Evolutionary conservation across 2,329 filamentous ascomycete species (phyloP).

Genomic region (Endoconidiophora laricicola): DNA sequence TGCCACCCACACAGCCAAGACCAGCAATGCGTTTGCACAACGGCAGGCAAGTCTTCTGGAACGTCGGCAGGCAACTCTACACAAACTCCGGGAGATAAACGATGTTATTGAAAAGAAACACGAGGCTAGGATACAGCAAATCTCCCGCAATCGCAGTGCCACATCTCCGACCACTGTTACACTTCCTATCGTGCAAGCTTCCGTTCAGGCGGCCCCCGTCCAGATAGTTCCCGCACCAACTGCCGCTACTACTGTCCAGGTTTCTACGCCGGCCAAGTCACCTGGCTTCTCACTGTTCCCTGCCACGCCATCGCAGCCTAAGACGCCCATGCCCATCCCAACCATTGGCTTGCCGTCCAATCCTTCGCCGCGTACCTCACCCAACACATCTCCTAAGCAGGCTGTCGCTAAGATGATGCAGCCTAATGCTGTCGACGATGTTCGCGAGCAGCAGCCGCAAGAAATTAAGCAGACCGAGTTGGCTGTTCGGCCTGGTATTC

Average conservation of each 20-base stretch:
- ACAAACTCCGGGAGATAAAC: constrained; percentile 38
- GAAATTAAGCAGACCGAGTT: constrained; percentile 4
- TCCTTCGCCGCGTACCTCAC: constrained; percentile 1
- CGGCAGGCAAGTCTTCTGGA: constrained; percentile 29
- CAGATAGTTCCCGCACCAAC: neutral
- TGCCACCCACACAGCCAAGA: neutral
- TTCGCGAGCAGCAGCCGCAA: neutral
- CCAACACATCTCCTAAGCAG: neutral
- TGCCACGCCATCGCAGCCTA: constrained; percentile 20
- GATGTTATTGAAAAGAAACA: constrained; percentile 18
- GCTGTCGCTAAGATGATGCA: neutral
- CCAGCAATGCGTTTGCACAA: constrained; percentile 13
- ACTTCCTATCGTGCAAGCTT: constrained; percentile 5
- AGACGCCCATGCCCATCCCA: constrained; percentile 6
- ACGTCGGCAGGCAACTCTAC: constrained; percentile 41
- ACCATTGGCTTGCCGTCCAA: neutral
- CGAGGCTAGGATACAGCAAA: constrained; percentile 1
- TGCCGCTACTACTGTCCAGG: neutral
- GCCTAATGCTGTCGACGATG: neutral
- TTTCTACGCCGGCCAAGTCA: constrained; percentile 18
- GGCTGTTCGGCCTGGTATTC: constrained; percentile 13
- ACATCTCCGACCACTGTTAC: constrained; percentile 8
- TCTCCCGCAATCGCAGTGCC: constrained; percentile 9
- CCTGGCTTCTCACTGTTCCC: constrained; percentile 30
- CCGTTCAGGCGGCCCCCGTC: neutral